Evolutionary conservation across 2,329 filamentous ascomycete genomes (phyloP), one percentile per base, ranked within the genome.

Genomic region (Colletotrichum gigasporum): DNA sequence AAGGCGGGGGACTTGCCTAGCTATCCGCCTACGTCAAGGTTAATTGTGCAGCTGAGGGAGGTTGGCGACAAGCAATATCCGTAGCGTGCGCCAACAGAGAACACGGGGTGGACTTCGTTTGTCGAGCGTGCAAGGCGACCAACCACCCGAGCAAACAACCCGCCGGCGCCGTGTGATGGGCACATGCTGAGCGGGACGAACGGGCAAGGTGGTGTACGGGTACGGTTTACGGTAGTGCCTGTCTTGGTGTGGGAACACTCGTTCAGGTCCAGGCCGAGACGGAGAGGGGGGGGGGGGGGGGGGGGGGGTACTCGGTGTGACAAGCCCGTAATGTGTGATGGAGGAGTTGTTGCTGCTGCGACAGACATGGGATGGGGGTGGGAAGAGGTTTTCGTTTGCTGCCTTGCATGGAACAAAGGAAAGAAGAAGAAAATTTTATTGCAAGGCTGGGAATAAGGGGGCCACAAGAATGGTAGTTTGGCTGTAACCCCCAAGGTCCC

Each of bases 281-380:
- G 42, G 42, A 45, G 42, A 14, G 52, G 22, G 4, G 20, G n/a
- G 53, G 12, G 26, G 12, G 22, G 8, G 8, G 24, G 11, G 18
- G 18, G n/a, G 32, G 48, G n/a, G 18, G 24, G 16, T 18, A 41
- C n/a, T 61, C 61, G 48, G 56, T 64, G 61, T 64, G 61, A 64
- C 56, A 56, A 54, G 34, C 22, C 16, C 37, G 48, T 54, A 47
- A 64, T 48, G 11, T 42, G 48, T 54, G 55, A 64, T 48, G 11
- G 60, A 63, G 60, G 45, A 20, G 37, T 24, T 32, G 20, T 28
- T 18, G 39, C 39, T 16, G 37, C 3, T 8, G 42, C 22, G 32
- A 35, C 37, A 9, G 9, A 26, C 4, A 24, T 22, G 14, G 18
- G 51, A 24, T 28, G 37, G 50, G 16, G 59, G n/a, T n/a, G n/a